phyloP scores from a whole-genome alignment of 495 filamentous ascomycete genomes.

The Astrocystis sublimbata region DNA sequence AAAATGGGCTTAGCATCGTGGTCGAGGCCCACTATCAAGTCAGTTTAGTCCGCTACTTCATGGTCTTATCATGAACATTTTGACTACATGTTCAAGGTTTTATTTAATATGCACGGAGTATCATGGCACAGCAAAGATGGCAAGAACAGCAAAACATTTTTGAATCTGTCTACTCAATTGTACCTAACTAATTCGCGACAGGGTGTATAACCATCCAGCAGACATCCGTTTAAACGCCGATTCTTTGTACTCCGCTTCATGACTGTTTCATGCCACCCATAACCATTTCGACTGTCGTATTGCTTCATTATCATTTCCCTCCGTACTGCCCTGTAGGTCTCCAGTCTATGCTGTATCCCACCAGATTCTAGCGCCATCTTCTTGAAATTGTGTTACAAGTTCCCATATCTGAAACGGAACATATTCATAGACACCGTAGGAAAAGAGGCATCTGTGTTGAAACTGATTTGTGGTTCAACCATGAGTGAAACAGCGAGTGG shows the following conservation, averaged over 20 bases:
- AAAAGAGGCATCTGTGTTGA: background rate
- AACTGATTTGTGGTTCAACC: background rate
- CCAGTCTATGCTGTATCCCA: background rate
- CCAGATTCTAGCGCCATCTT: background rate
- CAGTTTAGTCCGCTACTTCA: too few relatives aligned
- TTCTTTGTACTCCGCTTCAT: too few relatives aligned
- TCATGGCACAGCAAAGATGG: background rate
- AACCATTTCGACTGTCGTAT: background rate
- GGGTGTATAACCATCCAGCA: too few relatives aligned
- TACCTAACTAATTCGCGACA: background rate
- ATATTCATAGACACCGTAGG: background rate
- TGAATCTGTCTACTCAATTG: background rate
- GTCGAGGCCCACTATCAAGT: too few relatives aligned
- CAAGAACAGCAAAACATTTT: background rate
- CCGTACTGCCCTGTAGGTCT: background rate
- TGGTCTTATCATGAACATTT: too few relatives aligned
- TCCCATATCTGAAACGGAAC: background rate
- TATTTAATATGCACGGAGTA: background rate
- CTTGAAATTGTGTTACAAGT: background rate
- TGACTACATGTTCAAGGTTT: background rate
- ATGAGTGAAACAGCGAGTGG: too few relatives aligned
- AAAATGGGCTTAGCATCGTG: too few relatives aligned
- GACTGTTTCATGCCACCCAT: background rate
- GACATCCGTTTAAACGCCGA: too few relatives aligned
- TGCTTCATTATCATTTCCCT: background rate